Evolutionary conservation across 108 stramenopile species (phyloP).

Genomic region (Fistulifera solaris): DNA sequence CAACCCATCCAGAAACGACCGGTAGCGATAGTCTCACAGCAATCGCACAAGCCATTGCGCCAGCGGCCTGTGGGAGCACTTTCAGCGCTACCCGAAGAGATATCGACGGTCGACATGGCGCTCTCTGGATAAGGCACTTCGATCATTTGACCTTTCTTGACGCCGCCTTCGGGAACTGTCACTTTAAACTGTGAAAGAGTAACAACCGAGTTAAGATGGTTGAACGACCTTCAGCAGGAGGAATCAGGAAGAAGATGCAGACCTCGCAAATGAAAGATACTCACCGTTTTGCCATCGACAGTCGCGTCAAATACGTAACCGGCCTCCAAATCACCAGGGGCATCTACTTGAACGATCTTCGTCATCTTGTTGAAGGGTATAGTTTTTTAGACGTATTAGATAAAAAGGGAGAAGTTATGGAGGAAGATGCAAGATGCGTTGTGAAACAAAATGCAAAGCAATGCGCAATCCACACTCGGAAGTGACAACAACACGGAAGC

Average conservation of each 20-base stretch:
- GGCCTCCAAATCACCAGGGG: background rate
- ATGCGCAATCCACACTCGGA: background rate
- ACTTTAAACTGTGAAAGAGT: slow-evolving; percentile 1
- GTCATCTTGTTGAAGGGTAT: background rate
- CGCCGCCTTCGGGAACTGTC: slow-evolving; percentile 6
- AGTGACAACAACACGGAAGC: background rate
- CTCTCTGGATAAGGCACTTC: slow-evolving; percentile 1
- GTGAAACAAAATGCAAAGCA: background rate
- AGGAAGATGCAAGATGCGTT: no score
- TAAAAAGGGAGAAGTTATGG: background rate
- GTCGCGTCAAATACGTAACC: slow-evolving; percentile 5
- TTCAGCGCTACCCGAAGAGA: background rate
- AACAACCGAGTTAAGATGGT: no score
- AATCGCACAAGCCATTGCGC: slow-evolving; percentile 1
- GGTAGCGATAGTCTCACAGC: background rate
- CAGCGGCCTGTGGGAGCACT: background rate
- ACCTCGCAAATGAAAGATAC: background rate
- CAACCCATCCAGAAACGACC: background rate
- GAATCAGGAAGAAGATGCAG: background rate
- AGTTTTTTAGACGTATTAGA: background rate
- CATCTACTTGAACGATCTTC: background rate
- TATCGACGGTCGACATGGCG: background rate
- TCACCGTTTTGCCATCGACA: slow-evolving; percentile 1
- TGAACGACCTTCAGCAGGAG: no score
- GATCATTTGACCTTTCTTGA: background rate